Conservation (phyloP, 345 rosid species). For the Theobroma cacao region DNA sequence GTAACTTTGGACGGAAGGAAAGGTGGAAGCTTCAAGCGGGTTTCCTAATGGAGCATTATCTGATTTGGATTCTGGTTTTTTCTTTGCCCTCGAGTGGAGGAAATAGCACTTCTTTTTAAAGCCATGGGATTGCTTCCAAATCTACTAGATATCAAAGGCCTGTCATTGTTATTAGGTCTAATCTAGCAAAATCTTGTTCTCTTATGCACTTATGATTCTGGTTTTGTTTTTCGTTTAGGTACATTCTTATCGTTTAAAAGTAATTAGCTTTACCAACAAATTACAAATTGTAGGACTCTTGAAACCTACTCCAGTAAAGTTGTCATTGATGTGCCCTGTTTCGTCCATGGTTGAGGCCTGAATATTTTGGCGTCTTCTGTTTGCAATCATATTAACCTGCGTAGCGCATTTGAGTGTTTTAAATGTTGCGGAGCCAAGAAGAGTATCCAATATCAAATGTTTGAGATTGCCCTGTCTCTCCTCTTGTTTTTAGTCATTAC, state of each 20-base stretch:
- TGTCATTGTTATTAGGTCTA: neutral
- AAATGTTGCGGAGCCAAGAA: neutral
- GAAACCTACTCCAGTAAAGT: neutral
- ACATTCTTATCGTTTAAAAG: neutral
- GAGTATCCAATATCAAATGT: neutral
- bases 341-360: neutral
- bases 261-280: neutral
- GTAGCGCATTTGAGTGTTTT: neutral
- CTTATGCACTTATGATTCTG: neutral
- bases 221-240: neutral
- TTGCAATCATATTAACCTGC: neutral
- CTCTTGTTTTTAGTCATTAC: neutral
- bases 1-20: neutral
- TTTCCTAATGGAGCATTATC: slow-evolving; percentile 6
- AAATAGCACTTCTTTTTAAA: neutral
- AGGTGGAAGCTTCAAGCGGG: neutral
- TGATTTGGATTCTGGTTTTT: neutral
- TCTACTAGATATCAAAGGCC: neutral
- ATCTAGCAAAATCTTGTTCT: neutral
- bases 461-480: slow-evolving; percentile 10
- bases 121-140: neutral
- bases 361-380: neutral
- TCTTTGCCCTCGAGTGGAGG: neutral
- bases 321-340: neutral
- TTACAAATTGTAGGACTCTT: neutral